Evolutionary conservation across 805 yeast species (phyloP).

Genomic region (Scheffersomyces stipitis): DNA sequence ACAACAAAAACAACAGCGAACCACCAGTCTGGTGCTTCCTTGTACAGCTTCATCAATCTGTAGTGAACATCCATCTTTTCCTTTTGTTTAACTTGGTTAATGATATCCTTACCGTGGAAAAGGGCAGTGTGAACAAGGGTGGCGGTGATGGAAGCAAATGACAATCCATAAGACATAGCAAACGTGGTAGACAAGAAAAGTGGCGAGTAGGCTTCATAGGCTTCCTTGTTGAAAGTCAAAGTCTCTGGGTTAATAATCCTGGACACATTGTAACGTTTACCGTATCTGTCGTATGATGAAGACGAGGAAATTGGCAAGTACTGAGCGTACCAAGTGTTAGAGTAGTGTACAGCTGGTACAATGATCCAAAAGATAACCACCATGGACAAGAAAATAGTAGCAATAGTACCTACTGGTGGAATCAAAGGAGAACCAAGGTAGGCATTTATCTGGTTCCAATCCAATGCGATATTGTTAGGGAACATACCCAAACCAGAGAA

Average conservation of each 20-base stretch:
- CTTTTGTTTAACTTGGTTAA: constrained; percentile 24
- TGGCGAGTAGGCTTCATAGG: constrained; percentile 61
- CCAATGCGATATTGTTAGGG: constrained; percentile 59
- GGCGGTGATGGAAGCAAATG: constrained; percentile 62
- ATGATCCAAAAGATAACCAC: constrained; percentile 47
- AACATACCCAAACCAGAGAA: constrained; percentile 60
- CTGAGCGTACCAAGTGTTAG: constrained; percentile 58
- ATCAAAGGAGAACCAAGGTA: constrained; percentile 62
- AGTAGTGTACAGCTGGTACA: constrained; percentile 54
- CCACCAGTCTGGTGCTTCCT: constrained; percentile 48
- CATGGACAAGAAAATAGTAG: constrained; percentile 39
- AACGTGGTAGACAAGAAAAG: constrained; percentile 59
- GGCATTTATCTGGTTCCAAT: constrained; percentile 63
- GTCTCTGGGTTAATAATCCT: constrained; percentile 43
- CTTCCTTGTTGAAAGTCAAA: constrained; percentile 43
- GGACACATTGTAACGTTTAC: constrained; percentile 48
- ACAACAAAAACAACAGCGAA: constrained; percentile 22
- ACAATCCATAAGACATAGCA: constrained; percentile 57
- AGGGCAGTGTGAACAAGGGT: constrained; percentile 57
- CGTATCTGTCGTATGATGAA: constrained; percentile 52
- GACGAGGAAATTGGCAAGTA: constrained; percentile 57
- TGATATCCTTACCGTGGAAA: constrained; percentile 57
- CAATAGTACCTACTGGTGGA: constrained; percentile 57
- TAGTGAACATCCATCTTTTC: constrained; percentile 46
- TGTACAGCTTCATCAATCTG: constrained; percentile 52